Percentiles rank a stretch among this genome's conserved stretches.
Evolutionary conservation across 2,329 filamentous ascomycete species (phyloP).

Genomic region (Monosporascus sp.): DNA sequence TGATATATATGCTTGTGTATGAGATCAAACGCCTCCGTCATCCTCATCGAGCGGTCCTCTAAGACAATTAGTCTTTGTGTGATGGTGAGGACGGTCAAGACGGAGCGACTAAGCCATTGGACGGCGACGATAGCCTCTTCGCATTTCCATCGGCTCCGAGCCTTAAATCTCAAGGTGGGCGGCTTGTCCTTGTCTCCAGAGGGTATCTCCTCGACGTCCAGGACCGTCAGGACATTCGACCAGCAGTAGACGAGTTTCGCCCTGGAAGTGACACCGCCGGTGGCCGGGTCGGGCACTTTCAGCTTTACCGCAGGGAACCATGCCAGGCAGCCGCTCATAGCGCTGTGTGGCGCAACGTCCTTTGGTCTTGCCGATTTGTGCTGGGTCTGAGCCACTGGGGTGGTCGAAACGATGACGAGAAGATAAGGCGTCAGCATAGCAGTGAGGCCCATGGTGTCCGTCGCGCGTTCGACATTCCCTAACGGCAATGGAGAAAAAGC

Average conservation of each 20-base stretch:
- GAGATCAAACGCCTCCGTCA: slow-evolving; percentile 92
- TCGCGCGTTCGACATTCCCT: slow-evolving; percentile 87
- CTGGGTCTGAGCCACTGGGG: slow-evolving; percentile 91
- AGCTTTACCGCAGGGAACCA: slow-evolving; percentile 97
- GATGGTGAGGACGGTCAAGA: slow-evolving; percentile 86
- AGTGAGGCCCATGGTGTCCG: slow-evolving; percentile 83
- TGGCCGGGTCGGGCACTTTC: slow-evolving; percentile 66
- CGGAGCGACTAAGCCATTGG: slow-evolving; percentile 93
- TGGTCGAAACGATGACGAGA: slow-evolving; percentile 94
- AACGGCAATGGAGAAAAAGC: slow-evolving; percentile 87
- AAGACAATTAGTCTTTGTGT: slow-evolving; percentile 90
- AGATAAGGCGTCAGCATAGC: slow-evolving; percentile 95
- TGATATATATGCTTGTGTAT: slow-evolving; percentile 92
- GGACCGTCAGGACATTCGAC: slow-evolving; percentile 93
- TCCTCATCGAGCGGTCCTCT: slow-evolving; percentile 81
- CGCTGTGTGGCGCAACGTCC: slow-evolving; percentile 82
- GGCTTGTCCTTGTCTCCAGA: slow-evolving; percentile 70
- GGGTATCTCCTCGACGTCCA: slow-evolving; percentile 76
- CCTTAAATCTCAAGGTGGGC: slow-evolving; percentile 70
- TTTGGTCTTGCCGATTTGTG: slow-evolving; percentile 90
- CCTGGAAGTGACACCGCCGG: slow-evolving; percentile 65
- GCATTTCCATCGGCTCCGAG: slow-evolving; percentile 84
- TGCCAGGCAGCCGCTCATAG: slow-evolving; percentile 88
- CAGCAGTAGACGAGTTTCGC: slow-evolving; percentile 95
- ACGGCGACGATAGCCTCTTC: slow-evolving; percentile 95